Conservation (phyloP, 2,329 filamentous ascomycete species). For the Escovopsis sp. region DNA sequence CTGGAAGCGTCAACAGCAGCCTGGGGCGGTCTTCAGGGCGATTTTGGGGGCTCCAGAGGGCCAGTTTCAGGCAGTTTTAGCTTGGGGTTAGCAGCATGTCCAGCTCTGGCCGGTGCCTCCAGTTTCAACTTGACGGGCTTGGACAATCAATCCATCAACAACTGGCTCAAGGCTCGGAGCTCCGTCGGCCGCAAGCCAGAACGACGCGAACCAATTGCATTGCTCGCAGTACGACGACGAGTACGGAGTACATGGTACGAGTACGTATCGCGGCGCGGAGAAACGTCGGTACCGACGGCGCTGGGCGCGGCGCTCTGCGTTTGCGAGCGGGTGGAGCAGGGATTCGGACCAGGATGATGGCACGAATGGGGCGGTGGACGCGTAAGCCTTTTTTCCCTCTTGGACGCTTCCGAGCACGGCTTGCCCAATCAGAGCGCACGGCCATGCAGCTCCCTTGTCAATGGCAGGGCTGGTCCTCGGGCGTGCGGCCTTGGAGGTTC, state of each 20-base stretch:
- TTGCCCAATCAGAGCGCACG: background rate
- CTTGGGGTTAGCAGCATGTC: no score
- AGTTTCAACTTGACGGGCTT: no score
- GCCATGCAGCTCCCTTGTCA: no score
- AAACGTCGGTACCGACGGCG: slow-evolving; percentile 2
- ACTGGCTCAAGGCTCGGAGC: no score
- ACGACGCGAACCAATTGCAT: no score
- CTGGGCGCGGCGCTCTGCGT: slow-evolving; percentile 3
- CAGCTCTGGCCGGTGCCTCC: no score
- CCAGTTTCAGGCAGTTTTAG: slow-evolving; percentile 1
- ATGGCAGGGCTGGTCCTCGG: no score
- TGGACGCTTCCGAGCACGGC: background rate
- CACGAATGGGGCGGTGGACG: slow-evolving; percentile 13
- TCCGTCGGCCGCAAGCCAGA: no score
- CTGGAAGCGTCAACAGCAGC: background rate
- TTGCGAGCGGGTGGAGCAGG: slow-evolving; percentile 2
- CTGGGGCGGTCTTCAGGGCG: background rate
- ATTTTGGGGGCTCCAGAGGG: background rate
- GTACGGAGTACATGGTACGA: no score
- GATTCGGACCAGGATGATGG: slow-evolving; percentile 4
- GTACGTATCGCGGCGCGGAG: background rate
- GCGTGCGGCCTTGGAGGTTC: no score
- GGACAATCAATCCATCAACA: no score
- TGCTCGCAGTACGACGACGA: no score
- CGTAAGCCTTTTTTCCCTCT: slow-evolving; percentile 12